Base-by-base conservation (phyloP, 164 flowering plant species). In the Litsea cubeba region DNA sequence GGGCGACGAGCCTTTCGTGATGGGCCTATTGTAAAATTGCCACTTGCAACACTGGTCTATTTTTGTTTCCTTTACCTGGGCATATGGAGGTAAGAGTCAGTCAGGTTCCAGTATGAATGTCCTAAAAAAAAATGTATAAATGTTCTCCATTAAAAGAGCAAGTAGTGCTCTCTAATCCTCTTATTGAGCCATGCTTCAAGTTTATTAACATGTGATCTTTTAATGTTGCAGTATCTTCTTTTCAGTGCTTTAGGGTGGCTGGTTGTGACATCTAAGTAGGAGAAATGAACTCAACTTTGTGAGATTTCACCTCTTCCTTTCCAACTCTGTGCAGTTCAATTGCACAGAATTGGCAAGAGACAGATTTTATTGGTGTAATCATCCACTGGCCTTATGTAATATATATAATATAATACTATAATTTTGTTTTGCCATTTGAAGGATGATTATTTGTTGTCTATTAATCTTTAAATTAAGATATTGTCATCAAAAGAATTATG, bases 201-300 rank as follows among this genome's bases (percentile, higher is more conserved):
- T 63, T 24, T 63, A 23, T 22, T 63, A 24, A 22, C 66, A 25
- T 24, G 32, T 24, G 8, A 23, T 63, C 3, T 63, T 63, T 5
- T 20, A 6, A 2, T 73, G 51, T 68, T 74, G 77, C 82, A 80
- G 82, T 80, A 80, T 63, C n/a, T 80, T 14, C 75, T 79, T 11
- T 40, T 77, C 7, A 72, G 80, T 18, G 72, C 73, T 1, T 50
- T 80, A 49, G 71, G 77, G n/a, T 71, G 77, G 77, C 69, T 80
- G 58, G 73, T 65, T 12, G 71, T 77, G 10, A 74, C 75, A 8
- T 74, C 75, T 1, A 77, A 73, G 62, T 71, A 71, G 60, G 5
- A 54, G 60, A 54, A 14, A 20, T 54, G 60, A 20, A 14, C 12
- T 14, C 60, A 54, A 54, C 46, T 40, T 40, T 40, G 46, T 8